Conservation (phyloP, 192 early-diverging fungal species). For the Dispira parvispora region DNA sequence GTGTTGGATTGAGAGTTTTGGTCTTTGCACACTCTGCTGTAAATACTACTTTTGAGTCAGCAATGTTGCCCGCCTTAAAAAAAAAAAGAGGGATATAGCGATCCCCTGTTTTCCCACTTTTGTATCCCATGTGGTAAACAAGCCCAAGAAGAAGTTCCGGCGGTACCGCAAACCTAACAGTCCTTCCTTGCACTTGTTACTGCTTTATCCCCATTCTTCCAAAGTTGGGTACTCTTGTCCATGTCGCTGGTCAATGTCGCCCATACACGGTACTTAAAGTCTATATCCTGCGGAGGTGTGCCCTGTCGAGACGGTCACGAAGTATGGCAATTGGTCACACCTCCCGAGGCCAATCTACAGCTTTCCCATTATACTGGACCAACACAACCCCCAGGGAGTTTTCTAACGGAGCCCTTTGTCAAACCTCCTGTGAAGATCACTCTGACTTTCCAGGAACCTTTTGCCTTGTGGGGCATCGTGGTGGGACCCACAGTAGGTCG, state of each 20-base stretch:
- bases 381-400: background rate
- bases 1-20: too few species aligned
- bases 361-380: background rate
- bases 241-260: conserved; percentile 5
- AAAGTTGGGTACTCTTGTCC: background rate
- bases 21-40: too few species aligned
- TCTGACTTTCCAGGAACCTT: background rate
- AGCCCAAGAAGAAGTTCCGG: background rate
- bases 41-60: too few species aligned
- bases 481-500: background rate
- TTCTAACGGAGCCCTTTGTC: background rate
- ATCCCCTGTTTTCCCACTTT: background rate
- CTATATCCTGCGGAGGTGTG: conserved; percentile 3
- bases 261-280: background rate
- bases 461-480: background rate
- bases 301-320: conserved; percentile 6
- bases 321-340: background rate
- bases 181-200: background rate
- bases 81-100: too few species aligned
- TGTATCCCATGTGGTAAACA: background rate
- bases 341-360: background rate
- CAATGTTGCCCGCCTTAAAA: too few species aligned
- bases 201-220: background rate
- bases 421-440: conserved; percentile 4
- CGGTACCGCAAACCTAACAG: background rate